Evolutionary conservation across 257 asterid genomes (phyloP), one percentile per base, ranked within the genome.

Genomic region (Lithospermum erythrorhizon): DNA sequence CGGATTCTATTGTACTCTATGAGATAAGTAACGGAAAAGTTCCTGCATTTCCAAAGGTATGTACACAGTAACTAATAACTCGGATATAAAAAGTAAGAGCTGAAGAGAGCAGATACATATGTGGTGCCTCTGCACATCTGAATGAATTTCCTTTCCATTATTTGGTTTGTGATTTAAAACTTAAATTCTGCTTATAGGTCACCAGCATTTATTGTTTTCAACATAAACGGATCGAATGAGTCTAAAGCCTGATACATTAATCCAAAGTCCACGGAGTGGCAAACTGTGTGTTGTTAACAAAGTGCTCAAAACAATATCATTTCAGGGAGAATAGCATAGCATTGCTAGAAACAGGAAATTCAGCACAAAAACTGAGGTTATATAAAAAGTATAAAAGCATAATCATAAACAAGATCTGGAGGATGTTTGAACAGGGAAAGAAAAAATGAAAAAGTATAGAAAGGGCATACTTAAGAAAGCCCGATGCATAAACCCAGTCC

Each of bases 401-500:
- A 29, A 29, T 32, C 21, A 20, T 24, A 49, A 6, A 21, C 3
- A 8, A 68, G 52, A 16, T n/a, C 21, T 8, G 58, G 22, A 56
- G 69, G 11, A 53, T 19, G 55, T 18, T 19, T 37, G 30, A 52
- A 66, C 49, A 13, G 41, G 49, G 49, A 41, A 5, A 41, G 30
- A 6, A 8, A 68, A 49, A 15, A 23, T 51, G 16, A 57, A 15
- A 61, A 71, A 11, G 47, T 19, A 58, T n/a, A 29, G 29, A 41
- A 52, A 64, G 41, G 71, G 52, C 81, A 14, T 93, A 89, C 99
- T 74, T 77, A 84, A 76, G 79, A 93, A 93, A 71, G 99, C 95
- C 48, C 99, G 99, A 66, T 93, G 99, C 99, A 93, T 89, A 72
- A 93, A 93, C 71, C 99, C 99, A 51, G 91, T 81, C 75, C 99